Evolutionary conservation across 345 rosid species (phyloP), one percentile per base, ranked within the genome.

Genomic region (Barbarea vulgaris): DNA sequence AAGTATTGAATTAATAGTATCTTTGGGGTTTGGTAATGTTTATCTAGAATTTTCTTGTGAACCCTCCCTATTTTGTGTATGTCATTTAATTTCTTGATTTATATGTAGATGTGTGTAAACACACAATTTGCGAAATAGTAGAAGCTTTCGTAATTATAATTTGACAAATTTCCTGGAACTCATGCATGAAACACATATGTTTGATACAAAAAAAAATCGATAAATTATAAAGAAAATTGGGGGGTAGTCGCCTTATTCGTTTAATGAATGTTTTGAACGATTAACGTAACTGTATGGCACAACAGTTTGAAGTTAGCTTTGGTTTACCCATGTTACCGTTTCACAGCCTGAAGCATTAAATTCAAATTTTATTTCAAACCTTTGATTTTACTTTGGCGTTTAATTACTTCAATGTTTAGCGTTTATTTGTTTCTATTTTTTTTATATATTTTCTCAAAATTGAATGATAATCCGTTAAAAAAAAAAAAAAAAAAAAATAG

Each of bases 11-110:
- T 58, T 18, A 34, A 58, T 55, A 64, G 47, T 58, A 67, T 15
- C n/a, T 64, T 41, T 30, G 64, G 64, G 56, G 47, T 64, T 67
- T 67, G 73, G 61, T 75, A 36, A 63, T 67, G 67, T 67, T 60
- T 75, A 57, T 66, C 67, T 37, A 58, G 18, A 66, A 47, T 33
- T 66, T 55, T 50, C 31, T 47, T 74, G 44, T 67, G 36, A 65
- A 55, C 25, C 67, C 77, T 14, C 67, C 77, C 21, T 65, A 55
- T 55, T 28, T 64, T 55, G 19, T 63, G 25, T 24, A 11, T 73
- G 4, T 17, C 55, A 63, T 64, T 53, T 58, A 31, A 55, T 57
- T 44, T 57, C 6, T 19, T 33, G 11, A 46, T 7, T 58, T 53
- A 44, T 64, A 64, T 64, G 18, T 22, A 55, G 28, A 65, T 22